Evolutionary conservation across 225 moss, liverwort and hornwort species (phyloP), one percentile per base, ranked within the genome.

Genomic region (Pleurozium schreberi): DNA sequence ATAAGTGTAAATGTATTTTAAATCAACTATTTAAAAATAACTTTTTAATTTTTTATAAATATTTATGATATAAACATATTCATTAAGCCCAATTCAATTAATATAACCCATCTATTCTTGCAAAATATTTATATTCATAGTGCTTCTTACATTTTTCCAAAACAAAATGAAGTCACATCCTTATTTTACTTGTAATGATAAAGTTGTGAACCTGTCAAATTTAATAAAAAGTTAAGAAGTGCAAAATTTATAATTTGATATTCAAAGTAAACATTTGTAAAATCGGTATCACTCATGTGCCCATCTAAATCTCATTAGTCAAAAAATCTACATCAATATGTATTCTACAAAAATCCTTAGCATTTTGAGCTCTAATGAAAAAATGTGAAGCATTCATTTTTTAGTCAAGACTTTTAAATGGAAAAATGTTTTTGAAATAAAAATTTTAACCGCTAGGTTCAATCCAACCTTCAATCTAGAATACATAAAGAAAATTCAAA

Each of bases 251-350:
- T 19, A 53, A n/a, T 10, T 28, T 18, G 18, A 21, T 28, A 40
- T 60, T 52, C 4, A 52, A 66, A 28, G 5, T 19, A n/a, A n/a
- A n/a, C 1, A 67, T 3, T 38, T 60, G 10, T 45, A 0, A 73
- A 73, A 73, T 30, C 4, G 0, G 6, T 0, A 0, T 11, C 2
- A 4, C 10, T 30, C 11, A 18, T 45, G 18, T 49, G 3, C 1
- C 7, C 12, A 31, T 31, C 11, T 2, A 19, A 75, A 33, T 31
- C 8, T 2, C 19, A 12, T 12, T 75, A 18, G 4, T 19, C 4
- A 75, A 47, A 31, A 74, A 47, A 42, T 0, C 0, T 74, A 2
- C 3, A 30, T 2, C 2, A 74, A 18, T 47, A 74, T 45, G 3
- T 47, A 11, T 4, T 10, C 6, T 28, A 30, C 3, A 45, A 30